These are phyloP conservation scores for Gastrolobium villosum DNA, from an alignment of 306 rosid species.

Conservation along the genomic window DNA sequence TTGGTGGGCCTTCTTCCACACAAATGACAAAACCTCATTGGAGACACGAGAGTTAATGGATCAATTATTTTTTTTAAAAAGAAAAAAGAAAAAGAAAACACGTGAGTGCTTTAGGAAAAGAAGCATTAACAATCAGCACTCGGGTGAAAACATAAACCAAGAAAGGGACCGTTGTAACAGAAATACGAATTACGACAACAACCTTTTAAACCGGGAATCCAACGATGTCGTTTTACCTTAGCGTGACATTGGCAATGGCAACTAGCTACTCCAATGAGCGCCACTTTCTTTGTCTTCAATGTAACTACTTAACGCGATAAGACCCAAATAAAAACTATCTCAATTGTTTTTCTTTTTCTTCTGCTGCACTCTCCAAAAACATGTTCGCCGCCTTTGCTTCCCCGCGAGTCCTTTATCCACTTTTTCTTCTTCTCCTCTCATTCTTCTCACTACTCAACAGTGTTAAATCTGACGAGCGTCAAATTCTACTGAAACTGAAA, in stretches of 20 bases:
- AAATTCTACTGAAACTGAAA: conserved; percentile 65
- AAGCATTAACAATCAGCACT: not conserved
- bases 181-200: conserved; percentile 24
- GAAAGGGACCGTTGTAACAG: conserved; percentile 53
- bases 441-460: conserved; percentile 49
- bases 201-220: not conserved
- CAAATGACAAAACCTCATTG: not conserved
- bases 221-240: conserved; percentile 36
- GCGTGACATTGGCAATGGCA: not conserved
- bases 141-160: not conserved
- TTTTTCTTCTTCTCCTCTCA: conserved; percentile 51
- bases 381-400: conserved; percentile 55
- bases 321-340: conserved; percentile 15
- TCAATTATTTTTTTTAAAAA: not conserved
- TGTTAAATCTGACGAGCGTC: conserved; percentile 57
- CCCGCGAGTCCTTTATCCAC: not conserved
- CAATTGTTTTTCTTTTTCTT: not conserved
- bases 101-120: conserved; percentile 44
- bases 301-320: not conserved
- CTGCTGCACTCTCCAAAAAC: conserved; percentile 32
- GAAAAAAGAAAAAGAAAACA: not conserved
- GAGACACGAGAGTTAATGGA: not conserved
- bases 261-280: not conserved
- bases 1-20: conserved; percentile 32
- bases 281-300: not conserved